Evolutionary conservation across 257 asterid genomes (phyloP).

Genomic region (Solanum arcanum): DNA sequence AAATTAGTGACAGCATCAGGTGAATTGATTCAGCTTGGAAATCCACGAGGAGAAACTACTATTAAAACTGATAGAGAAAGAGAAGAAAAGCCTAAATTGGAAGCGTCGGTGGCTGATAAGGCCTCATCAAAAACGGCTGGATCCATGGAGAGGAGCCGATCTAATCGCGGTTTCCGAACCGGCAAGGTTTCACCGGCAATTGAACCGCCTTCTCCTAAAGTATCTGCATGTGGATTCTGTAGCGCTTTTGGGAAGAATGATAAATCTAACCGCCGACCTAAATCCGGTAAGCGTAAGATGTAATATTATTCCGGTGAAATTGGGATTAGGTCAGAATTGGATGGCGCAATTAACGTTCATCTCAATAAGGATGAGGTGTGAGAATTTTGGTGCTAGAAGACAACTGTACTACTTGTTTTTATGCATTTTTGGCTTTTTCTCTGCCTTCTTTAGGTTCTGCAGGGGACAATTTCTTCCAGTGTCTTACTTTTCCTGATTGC

Average conservation of each 20-base stretch:
- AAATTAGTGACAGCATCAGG: constrained; percentile 31
- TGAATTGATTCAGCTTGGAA: constrained; percentile 26
- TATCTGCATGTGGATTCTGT: constrained; percentile 45
- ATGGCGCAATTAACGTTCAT: not conserved
- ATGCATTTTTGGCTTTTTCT: not conserved
- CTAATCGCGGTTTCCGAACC: constrained; percentile 26
- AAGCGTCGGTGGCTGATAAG: not conserved
- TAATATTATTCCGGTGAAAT: constrained; percentile 7
- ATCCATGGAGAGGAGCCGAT: constrained; percentile 43
- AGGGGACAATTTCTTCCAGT: not conserved
- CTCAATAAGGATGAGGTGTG: constrained; percentile 14
- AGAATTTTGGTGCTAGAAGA: constrained; percentile 14
- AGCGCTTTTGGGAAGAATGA: constrained; percentile 30
- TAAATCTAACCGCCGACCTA: constrained; percentile 17
- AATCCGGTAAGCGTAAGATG: constrained; percentile 26
- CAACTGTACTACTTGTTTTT: not conserved
- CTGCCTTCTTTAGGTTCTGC: not conserved
- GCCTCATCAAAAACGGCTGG: constrained; percentile 12
- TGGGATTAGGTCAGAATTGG: not conserved
- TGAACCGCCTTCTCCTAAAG: constrained; percentile 44
- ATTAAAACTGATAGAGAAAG: not conserved
- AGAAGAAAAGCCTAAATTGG: not conserved
- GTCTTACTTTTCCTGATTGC: not conserved
- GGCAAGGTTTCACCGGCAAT: constrained; percentile 39
- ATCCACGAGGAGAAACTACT: constrained; percentile 15